phyloP scores from a whole-genome alignment of 208 protist species.

The Leishmania martiniquensis region DNA sequence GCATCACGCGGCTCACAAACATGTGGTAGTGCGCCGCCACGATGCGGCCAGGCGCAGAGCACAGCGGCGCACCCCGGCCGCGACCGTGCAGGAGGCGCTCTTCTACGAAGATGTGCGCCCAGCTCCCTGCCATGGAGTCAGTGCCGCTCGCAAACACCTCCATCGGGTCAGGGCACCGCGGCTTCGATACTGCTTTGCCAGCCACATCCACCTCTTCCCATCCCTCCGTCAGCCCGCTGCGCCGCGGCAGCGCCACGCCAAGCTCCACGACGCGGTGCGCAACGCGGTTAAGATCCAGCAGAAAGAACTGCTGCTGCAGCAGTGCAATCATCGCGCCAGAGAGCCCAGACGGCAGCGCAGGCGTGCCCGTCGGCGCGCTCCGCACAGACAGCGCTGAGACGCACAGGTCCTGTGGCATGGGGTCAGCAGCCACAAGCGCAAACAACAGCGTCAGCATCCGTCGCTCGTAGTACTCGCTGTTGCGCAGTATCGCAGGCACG shows the following conservation, averaged over 20 bases:
- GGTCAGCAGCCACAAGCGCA: slow-evolving; percentile 14
- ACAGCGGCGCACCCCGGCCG: not conserved
- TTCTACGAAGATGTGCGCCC: slow-evolving; percentile 2
- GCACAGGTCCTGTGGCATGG: not conserved
- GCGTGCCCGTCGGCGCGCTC: not conserved
- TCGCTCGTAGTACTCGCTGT: slow-evolving; percentile 39
- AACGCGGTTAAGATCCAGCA: slow-evolving; percentile 40
- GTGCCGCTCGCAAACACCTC: not conserved
- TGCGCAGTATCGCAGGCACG: slow-evolving; percentile 21
- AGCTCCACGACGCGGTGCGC: slow-evolving; percentile 37
- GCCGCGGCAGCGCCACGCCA: slow-evolving; percentile 27
- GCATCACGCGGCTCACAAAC: slow-evolving; percentile 31
- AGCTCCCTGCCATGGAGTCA: not conserved
- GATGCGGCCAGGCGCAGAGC: slow-evolving; percentile 20
- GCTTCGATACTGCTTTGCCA: not conserved
- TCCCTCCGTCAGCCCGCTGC: slow-evolving; percentile 6
- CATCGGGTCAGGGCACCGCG: not conserved
- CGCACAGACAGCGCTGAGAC: not conserved
- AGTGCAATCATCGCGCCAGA: slow-evolving; percentile 21
- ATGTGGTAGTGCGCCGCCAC: slow-evolving; percentile 31
- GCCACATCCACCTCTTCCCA: not conserved
- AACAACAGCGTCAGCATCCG: slow-evolving; percentile 35
- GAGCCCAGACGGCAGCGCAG: slow-evolving; percentile 2
- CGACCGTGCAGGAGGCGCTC: slow-evolving; percentile 1
- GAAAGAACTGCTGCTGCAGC: slow-evolving; percentile 34